phyloP scores from a whole-genome alignment of 2,329 filamentous ascomycete species.

The Podosphaera leucotricha region DNA sequence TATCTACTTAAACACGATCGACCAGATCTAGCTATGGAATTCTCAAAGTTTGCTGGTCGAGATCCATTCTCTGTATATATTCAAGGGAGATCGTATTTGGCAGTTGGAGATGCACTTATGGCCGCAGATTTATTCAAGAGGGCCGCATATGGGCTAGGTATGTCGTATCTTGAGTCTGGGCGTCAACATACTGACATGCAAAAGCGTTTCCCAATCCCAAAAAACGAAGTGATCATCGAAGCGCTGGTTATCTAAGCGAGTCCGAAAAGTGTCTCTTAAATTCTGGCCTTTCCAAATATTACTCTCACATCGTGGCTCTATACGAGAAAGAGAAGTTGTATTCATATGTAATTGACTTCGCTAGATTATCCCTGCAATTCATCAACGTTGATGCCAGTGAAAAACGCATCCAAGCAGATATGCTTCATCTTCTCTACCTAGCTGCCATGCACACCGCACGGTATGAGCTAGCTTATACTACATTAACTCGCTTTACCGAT shows the following conservation, averaged over 20 bases:
- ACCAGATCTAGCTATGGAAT: slow-evolving; percentile 33
- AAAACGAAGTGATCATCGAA: slow-evolving; percentile 23
- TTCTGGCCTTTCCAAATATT: slow-evolving; percentile 60
- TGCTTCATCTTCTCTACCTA: slow-evolving; percentile 66
- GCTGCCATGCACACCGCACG: slow-evolving; percentile 56
- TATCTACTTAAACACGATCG: slow-evolving; percentile 34
- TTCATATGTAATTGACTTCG: slow-evolving; percentile 67
- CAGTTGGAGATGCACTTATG: slow-evolving; percentile 45
- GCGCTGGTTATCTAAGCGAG: slow-evolving; percentile 46
- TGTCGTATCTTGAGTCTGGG: slow-evolving; percentile 17
- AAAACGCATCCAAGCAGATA: slow-evolving; percentile 25
- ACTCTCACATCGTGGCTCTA: slow-evolving; percentile 60
- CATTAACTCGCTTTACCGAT: slow-evolving; percentile 50
- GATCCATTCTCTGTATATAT: slow-evolving; percentile 54
- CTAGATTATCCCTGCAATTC: slow-evolving; percentile 49
- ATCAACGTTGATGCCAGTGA: slow-evolving; percentile 5
- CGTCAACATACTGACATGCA: slow-evolving; percentile 4
- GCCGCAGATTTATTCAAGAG: slow-evolving; percentile 61
- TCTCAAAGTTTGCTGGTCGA: slow-evolving; percentile 30
- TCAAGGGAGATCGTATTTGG: slow-evolving; percentile 56
- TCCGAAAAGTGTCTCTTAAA: slow-evolving; percentile 47
- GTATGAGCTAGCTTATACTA: slow-evolving; percentile 64
- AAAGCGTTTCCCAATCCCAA: slow-evolving; percentile 10
- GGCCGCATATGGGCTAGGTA: slow-evolving; percentile 63
- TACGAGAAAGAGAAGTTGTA: slow-evolving; percentile 59